phyloP scores from a whole-genome alignment of 495 filamentous ascomycete genomes.

The Stereocaulon alpinum region DNA sequence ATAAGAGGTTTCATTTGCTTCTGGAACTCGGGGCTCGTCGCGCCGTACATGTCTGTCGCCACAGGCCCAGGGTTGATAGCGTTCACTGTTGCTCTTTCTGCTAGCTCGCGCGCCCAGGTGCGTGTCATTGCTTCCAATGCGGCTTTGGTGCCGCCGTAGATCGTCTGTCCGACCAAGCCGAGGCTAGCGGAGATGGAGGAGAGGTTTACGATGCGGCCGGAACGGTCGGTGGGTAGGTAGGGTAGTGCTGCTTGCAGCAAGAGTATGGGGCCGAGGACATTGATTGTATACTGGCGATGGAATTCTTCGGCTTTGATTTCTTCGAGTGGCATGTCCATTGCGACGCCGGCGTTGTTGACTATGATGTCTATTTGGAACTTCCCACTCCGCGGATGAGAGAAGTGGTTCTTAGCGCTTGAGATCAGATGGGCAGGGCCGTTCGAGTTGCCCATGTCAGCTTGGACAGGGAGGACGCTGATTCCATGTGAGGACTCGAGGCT shows the following conservation, averaged over 20 bases:
- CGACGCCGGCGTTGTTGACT: constrained; percentile 78
- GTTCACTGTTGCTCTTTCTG: constrained; percentile 72
- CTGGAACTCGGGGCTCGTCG: constrained; percentile 44
- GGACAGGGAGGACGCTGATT: constrained; percentile 39
- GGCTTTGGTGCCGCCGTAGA: constrained; percentile 85
- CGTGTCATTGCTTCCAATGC: constrained; percentile 88
- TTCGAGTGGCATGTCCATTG: constrained; percentile 48
- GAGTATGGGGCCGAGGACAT: constrained; percentile 78
- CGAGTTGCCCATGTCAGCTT: constrained; percentile 47
- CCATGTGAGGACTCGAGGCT: constrained; percentile 32
- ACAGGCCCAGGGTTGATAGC: constrained; percentile 84
- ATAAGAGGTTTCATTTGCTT: constrained; percentile 48
- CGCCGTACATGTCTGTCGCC: constrained; percentile 64
- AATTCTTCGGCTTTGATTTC: constrained; percentile 52
- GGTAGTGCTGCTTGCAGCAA: constrained; percentile 61
- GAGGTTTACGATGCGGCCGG: constrained; percentile 71
- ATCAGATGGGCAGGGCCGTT: constrained; percentile 34
- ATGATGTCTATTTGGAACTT: constrained; percentile 73
- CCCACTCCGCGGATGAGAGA: constrained; percentile 35
- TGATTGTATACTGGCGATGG: constrained; percentile 62
- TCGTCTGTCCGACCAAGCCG: constrained; percentile 59
- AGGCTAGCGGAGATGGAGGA: constrained; percentile 57
- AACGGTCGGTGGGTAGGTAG: constrained; percentile 61
- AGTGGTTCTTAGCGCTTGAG: constrained; percentile 39
- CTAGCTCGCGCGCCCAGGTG: constrained; percentile 75